Conservation (phyloP, 179 eudicot species). For the Silene noctiflora region DNA sequence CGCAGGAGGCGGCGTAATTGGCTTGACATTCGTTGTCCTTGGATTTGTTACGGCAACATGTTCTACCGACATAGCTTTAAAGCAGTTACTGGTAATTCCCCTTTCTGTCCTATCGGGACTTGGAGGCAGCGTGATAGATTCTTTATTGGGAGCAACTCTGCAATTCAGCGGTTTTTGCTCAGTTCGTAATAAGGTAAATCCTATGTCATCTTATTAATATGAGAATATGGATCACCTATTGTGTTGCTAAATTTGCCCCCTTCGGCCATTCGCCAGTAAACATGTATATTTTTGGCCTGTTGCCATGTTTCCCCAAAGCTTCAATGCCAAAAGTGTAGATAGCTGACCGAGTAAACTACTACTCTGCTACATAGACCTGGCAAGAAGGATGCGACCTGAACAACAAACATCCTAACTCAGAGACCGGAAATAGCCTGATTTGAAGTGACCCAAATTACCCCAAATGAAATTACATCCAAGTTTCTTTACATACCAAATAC, state of each 20-base stretch:
- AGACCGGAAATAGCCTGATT: background rate
- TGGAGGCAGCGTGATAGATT: conserved; percentile 80
- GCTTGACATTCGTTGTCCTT: conserved; percentile 57
- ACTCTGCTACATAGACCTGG: background rate
- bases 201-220: background rate
- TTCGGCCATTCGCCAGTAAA: too few relatives aligned
- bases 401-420: background rate
- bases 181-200: conserved; percentile 74
- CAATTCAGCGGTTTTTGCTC: conserved; percentile 80
- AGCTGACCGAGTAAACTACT: background rate
- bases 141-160: conserved; percentile 83
- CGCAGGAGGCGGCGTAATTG: conserved; percentile 72
- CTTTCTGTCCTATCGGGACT: conserved; percentile 78
- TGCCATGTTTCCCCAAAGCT: background rate
- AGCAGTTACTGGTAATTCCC: conserved; percentile 80
- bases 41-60: conserved; percentile 71
- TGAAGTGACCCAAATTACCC: background rate
- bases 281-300: background rate
- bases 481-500: too few relatives aligned
- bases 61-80: conserved; percentile 46
- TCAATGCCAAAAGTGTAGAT: background rate
- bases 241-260: background rate
- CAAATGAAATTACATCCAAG: background rate
- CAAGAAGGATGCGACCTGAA: background rate
- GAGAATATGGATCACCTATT: background rate